phyloP scores from a whole-genome alignment of 2,329 filamentous ascomycete species.

The Beauveria sp. region DNA sequence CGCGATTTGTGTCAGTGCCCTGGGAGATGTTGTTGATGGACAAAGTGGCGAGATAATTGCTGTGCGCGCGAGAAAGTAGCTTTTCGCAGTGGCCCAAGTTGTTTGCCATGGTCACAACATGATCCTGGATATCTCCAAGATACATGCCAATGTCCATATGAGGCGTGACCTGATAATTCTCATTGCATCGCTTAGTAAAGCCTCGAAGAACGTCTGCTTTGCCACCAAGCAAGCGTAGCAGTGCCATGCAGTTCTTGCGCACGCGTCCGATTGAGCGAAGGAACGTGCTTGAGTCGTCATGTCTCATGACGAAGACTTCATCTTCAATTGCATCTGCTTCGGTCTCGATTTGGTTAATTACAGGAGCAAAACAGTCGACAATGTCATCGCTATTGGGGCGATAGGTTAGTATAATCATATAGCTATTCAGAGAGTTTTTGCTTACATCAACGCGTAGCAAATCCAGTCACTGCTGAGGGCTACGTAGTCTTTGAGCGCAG shows the following conservation, averaged over 20 bases:
- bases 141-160: slow-evolving; percentile 96
- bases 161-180: slow-evolving; percentile 90
- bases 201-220: slow-evolving; percentile 98
- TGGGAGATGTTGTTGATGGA: slow-evolving; percentile 86
- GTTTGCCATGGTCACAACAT: slow-evolving; percentile 98
- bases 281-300: slow-evolving; percentile 82
- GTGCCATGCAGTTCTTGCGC: slow-evolving; percentile 88
- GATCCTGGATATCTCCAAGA: slow-evolving; percentile 94
- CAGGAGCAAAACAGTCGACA: slow-evolving; percentile 88
- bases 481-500: slow-evolving; percentile 88
- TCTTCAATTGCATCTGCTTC: slow-evolving; percentile 94
- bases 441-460: slow-evolving; percentile 93
- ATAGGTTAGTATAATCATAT: slow-evolving; percentile 18
- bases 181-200: slow-evolving; percentile 98
- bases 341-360: slow-evolving; percentile 77
- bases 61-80: slow-evolving; percentile 88
- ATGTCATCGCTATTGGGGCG: slow-evolving; percentile 70
- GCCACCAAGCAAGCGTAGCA: slow-evolving; percentile 87
- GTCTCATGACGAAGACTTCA: slow-evolving; percentile 83
- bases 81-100: slow-evolving; percentile 95
- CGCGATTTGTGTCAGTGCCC: slow-evolving; percentile 80
- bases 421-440: slow-evolving; percentile 11
- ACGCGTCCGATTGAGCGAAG: slow-evolving; percentile 81
- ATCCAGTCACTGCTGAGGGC: slow-evolving; percentile 96
- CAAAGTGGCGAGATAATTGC: slow-evolving; percentile 92